phyloP scores from a whole-genome alignment of 805 yeast genomes.

The Zygoascus flipseniorum region DNA sequence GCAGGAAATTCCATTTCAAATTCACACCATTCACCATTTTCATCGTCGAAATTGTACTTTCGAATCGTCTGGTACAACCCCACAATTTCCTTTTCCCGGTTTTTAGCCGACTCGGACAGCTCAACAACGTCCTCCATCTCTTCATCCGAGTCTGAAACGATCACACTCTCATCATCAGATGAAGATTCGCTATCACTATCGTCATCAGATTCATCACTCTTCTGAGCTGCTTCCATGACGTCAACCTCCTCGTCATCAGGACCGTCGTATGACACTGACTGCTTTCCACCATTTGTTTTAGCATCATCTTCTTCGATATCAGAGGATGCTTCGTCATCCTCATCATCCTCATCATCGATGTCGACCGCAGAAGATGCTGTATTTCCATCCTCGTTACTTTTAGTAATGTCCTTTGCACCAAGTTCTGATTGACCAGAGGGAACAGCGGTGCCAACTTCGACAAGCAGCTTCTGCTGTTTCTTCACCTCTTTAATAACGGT shows the following conservation, averaged over 20 bases:
- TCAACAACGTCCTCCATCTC: constrained; percentile 27
- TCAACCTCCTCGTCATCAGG: constrained; percentile 95
- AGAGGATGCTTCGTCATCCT: constrained; percentile 33
- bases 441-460: constrained; percentile 28
- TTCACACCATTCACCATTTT: constrained; percentile 84
- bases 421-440: constrained; percentile 39
- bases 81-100: constrained; percentile 78
- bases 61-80: constrained; percentile 65
- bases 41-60: constrained; percentile 85
- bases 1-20: constrained; percentile 77
- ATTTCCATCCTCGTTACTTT: constrained; percentile 26
- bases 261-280: constrained; percentile 85
- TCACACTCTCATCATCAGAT: constrained; percentile 32
- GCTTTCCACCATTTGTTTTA: constrained; percentile 46
- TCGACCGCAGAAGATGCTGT: constrained; percentile 17
- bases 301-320: constrained; percentile 41
- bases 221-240: constrained; percentile 72
- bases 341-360: constrained; percentile 26
- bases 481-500: constrained; percentile 73
- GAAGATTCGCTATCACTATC: constrained; percentile 17
- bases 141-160: constrained; percentile 34
- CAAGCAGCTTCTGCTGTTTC: constrained; percentile 54
- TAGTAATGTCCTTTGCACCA: constrained; percentile 38
- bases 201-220: constrained; percentile 24
- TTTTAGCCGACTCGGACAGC: constrained; percentile 41